Conservation (phyloP, 1,284 basidiomycete species). For the Malassezia japonica region DNA sequence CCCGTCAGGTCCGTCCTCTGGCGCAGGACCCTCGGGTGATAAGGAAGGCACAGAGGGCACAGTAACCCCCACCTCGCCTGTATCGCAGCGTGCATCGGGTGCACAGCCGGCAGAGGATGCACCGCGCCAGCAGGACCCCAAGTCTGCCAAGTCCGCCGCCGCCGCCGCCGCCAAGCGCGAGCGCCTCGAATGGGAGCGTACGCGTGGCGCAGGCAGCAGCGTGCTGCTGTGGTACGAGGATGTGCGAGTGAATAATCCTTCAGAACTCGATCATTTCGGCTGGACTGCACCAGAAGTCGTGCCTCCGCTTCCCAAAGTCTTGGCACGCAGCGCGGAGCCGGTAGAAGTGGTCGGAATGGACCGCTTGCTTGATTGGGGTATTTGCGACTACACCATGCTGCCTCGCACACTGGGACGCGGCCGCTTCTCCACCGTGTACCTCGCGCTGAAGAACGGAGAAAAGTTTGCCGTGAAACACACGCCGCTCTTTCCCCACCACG, state of each 20-base stretch:
- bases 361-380: constrained; percentile 39
- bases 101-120: too few species aligned
- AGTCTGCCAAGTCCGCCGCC: background rate
- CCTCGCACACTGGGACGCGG: constrained; percentile 43
- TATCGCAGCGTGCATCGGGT: too few species aligned
- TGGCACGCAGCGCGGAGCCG: constrained; percentile 14
- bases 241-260: background rate
- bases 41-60: background rate
- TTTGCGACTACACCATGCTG: constrained; percentile 47
- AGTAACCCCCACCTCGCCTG: too few species aligned
- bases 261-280: background rate
- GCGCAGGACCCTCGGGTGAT: background rate
- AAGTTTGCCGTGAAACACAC: constrained; percentile 55
- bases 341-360: constrained; percentile 35
- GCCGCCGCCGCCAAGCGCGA: constrained; percentile 8
- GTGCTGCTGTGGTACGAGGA: constrained; percentile 30
- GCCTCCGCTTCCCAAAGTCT: constrained; percentile 1
- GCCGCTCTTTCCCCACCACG: constrained; percentile 55
- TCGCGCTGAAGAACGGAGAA: constrained; percentile 39
- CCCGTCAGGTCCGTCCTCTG: background rate
- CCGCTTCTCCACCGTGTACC: constrained; percentile 47
- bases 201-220: constrained; percentile 36
- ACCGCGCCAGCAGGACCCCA: too few species aligned
- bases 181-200: constrained; percentile 37
- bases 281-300: constrained; percentile 12